Percentiles rank a stretch among this genome's conserved stretches.
These are phyloP conservation scores for Xerocomus potaroensis DNA, from an alignment of 768 basidiomycete species.

Conservation along the genomic window DNA sequence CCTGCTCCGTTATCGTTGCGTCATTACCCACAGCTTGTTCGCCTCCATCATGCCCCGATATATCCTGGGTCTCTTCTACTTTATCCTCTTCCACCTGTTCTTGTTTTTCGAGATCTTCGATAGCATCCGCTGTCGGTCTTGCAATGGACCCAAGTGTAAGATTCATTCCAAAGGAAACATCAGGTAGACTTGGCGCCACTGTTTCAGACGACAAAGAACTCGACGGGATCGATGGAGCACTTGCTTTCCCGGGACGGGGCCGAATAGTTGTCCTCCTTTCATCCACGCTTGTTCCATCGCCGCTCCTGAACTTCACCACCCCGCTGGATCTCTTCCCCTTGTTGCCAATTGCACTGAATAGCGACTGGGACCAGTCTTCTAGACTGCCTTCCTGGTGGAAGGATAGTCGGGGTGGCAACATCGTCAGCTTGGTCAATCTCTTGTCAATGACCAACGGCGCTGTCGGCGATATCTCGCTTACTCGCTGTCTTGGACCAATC, in stretches of 20 bases:
- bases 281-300: constrained; percentile 2
- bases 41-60: neutral
- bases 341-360: constrained; percentile 49
- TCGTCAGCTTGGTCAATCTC: constrained; percentile 14
- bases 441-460: constrained; percentile 33
- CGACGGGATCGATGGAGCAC: constrained; percentile 1
- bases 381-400: constrained; percentile 48
- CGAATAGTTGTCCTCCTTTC: constrained; percentile 12
- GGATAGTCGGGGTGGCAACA: constrained; percentile 50
- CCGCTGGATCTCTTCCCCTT: constrained; percentile 16
- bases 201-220: constrained; percentile 3
- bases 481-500: constrained; percentile 6
- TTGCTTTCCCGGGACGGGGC: neutral
- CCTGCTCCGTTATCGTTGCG: neutral
- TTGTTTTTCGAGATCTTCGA: constrained; percentile 14
- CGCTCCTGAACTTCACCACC: neutral
- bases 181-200: constrained; percentile 9
- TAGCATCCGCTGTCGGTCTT: constrained; percentile 1
- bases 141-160: constrained; percentile 15
- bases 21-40: constrained; percentile 1
- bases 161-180: constrained; percentile 19
- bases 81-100: neutral
- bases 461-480: constrained; percentile 15
- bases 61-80: neutral
- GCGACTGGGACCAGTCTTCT: constrained; percentile 49